These are phyloP conservation scores for Synchytrium microbalum DNA, from an alignment of 371 early-diverging fungal species.

Conservation along the genomic window DNA sequence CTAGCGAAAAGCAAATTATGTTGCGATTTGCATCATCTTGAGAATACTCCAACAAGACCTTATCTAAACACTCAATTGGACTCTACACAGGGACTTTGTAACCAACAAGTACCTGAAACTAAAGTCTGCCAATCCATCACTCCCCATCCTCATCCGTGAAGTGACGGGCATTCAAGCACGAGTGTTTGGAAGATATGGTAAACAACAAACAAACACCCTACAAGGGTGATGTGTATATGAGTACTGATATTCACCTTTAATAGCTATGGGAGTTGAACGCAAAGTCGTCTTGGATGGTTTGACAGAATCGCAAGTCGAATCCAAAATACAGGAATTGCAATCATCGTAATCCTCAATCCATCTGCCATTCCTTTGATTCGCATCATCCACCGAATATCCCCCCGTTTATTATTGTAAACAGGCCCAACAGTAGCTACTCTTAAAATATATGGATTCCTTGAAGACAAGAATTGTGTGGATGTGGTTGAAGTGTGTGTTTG, in stretches of 20 bases:
- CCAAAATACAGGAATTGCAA: slow-evolving; percentile 43
- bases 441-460: no score
- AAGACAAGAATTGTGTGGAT: no score
- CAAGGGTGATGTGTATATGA: no score
- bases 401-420: no score
- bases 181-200: slow-evolving; percentile 87
- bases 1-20: not conserved
- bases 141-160: slow-evolving; percentile 88
- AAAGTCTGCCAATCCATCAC: slow-evolving; percentile 76
- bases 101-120: slow-evolving; percentile 66
- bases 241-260: not conserved
- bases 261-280: slow-evolving; percentile 78
- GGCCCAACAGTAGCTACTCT: no score
- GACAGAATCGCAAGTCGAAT: slow-evolving; percentile 62
- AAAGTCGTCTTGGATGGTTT: slow-evolving; percentile 68
- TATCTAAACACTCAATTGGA: not conserved
- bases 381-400: no score
- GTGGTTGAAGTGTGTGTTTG: no score
- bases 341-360: no score
- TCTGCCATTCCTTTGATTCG: no score
- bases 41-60: not conserved
- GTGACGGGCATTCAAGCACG: slow-evolving; percentile 77
- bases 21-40: slow-evolving; percentile 2
- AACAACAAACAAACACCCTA: slow-evolving; percentile 15
- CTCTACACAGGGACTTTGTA: slow-evolving; percentile 66